Evolutionary conservation across 2,329 filamentous ascomycete genomes (phyloP), one percentile per base, ranked within the genome.

Genomic region (Diaporthe velutina): DNA sequence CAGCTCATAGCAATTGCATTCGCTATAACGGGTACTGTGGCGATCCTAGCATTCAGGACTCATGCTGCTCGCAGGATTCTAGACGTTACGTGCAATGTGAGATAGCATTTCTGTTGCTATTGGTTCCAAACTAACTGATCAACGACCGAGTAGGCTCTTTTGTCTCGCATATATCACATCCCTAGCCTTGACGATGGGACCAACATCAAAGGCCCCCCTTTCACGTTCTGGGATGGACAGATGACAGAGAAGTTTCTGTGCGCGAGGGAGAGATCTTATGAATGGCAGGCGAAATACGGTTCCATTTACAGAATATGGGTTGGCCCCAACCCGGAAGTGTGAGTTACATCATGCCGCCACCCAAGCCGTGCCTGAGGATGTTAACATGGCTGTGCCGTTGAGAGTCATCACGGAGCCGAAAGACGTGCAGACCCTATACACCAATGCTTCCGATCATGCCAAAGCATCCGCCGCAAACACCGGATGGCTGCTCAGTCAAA

Each of bases 1-100:
- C 58, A 64, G 58, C 38, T 64, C 28, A 42, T 64, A 42, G 58
- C 58, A 45, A 19, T 40, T 45, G 58, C 58, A 30, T 15, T 64
- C 8, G 38, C 38, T 45, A 25, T 64, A 6, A 12, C 58, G 25
- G 25, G n/a, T 12, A 15, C 38, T 28, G 38, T 30, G 38, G 38
- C 25, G 3, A 5, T 45, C 17, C 25, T 64, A 45, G 40, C 58
- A 30, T 10, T 45, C 40, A 64, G 25, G 25, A 64, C 25, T 3
- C 58, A 45, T 30, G 58, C 58, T 12, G 58, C 58, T 64, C 58
- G 58, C n/a, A 45, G 58, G 15, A 64, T 64, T 22, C 38, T 64
- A 25, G 58, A 64, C 15, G 28, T 64, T 15, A 8, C 25, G 15
- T 64, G 58, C 58, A 45, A 64, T 30, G 58, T 45, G 40, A 64